Evolutionary conservation across 495 filamentous ascomycete species (phyloP), one percentile per base, ranked within the genome.

Genomic region (Pyrenula aspistea): DNA sequence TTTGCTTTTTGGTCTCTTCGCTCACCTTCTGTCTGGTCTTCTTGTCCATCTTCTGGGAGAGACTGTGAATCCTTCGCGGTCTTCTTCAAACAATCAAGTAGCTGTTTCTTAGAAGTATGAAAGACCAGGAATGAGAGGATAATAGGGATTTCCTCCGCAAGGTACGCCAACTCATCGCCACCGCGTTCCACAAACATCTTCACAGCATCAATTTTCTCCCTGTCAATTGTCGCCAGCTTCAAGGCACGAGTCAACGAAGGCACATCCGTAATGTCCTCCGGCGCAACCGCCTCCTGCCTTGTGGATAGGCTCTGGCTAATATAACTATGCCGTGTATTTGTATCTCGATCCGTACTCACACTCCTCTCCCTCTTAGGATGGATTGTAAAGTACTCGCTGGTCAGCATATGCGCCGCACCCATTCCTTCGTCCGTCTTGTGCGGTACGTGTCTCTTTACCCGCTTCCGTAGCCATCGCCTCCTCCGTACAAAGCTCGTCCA

Each of bases 401-500:
- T 90, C 49, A 94, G 73, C 74, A 81, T 76, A 63, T 89, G 83
- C 1, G 77, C 74, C 25, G 77, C 72, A 54, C 71, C 65, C 59
- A 68, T 68, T 60, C 74, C 68, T 12, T 63, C 66, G 25, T 71
- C 63, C 1, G 66, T 60, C 1, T 61, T 65, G 19, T 61, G 65
- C 2, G 57, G 52, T 49, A 50, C 59, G 56, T 51, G 65, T 57
- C 60, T 69, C 71, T 87, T 90, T 10, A 84, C 78, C n/a, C 94
- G 78, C 62, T 87, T 85, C 53, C 94, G 71, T 22, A 95, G 81
- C 94, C 94, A 99, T 15, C 89, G 79, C 58, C 94, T 77, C 55
- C 94, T 77, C 3, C 94, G 79, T 11, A 94, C 94, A 71, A 92
- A 97, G 1, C 88, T 92, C 68, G 90, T 88, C 65, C 88, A 94